Evolutionary conservation across 2,329 filamentous ascomycete genomes (phyloP).

Genomic region (Ceratocystis albifundus): DNA sequence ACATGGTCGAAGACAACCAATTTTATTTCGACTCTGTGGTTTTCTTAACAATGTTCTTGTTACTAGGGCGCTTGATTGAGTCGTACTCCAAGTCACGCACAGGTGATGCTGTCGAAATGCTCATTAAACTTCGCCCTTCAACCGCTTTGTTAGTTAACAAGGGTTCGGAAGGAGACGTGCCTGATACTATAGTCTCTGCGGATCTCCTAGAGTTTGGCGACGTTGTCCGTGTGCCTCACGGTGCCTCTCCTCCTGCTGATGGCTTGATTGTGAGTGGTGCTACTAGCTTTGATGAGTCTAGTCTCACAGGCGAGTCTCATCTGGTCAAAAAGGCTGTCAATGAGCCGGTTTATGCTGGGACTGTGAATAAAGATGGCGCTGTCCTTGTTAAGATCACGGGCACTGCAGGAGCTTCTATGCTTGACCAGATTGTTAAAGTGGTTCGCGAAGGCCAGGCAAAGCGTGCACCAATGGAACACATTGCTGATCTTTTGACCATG

Average conservation of each 20-base stretch:
- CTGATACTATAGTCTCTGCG: slow-evolving; percentile 38
- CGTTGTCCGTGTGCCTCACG: slow-evolving; percentile 61
- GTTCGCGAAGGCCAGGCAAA: slow-evolving; percentile 68
- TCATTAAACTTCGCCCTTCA: slow-evolving; percentile 65
- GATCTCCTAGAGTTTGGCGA: slow-evolving; percentile 68
- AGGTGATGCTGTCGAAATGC: slow-evolving; percentile 69
- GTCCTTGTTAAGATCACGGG: slow-evolving; percentile 54
- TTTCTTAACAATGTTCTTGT: slow-evolving; percentile 78
- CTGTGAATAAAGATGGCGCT: slow-evolving; percentile 57
- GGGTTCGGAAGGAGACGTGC: slow-evolving; percentile 31
- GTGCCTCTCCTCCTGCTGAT: slow-evolving; percentile 75
- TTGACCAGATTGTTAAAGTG: slow-evolving; percentile 66
- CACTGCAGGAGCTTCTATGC: slow-evolving; percentile 57
- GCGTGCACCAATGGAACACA: slow-evolving; percentile 62
- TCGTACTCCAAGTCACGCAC: slow-evolving; percentile 86
- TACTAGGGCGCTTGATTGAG: slow-evolving; percentile 64
- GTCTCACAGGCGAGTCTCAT: slow-evolving; percentile 68
- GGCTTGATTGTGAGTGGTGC: slow-evolving; percentile 53
- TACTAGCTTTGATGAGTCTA: slow-evolving; percentile 75
- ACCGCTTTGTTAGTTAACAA: slow-evolving; percentile 59
- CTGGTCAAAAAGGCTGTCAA: slow-evolving; percentile 51
- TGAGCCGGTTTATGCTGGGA: slow-evolving; percentile 59
- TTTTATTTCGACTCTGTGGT: slow-evolving; percentile 90
- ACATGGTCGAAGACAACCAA: slow-evolving; percentile 37
- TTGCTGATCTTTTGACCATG: slow-evolving; percentile 59